Conservation (phyloP, 2,329 filamentous ascomycete genomes). For the Atkinsonella texensis region DNA sequence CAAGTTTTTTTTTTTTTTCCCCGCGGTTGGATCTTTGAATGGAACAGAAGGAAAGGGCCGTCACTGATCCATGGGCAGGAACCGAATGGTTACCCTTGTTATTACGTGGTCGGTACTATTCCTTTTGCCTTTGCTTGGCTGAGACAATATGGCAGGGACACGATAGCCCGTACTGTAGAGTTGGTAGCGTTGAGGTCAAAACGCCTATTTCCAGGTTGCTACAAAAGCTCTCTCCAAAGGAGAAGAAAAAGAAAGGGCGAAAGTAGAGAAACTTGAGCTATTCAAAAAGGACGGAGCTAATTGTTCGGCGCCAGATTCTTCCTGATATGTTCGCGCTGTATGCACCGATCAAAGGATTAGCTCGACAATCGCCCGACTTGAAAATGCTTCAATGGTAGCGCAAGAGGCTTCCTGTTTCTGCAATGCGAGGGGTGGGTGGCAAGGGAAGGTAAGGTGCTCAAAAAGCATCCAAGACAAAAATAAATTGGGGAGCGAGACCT, state of each 20-base stretch:
- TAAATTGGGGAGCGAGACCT: not conserved
- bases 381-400: not conserved
- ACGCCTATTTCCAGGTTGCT: not conserved
- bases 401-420: not conserved
- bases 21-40: not conserved
- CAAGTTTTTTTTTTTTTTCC: no score
- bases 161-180: not conserved
- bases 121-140: not conserved
- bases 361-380: not conserved
- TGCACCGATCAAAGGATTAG: not conserved
- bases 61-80: not conserved
- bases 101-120: not conserved
- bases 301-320: not conserved
- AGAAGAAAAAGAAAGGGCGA: slow-evolving; percentile 6
- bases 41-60: not conserved
- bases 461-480: not conserved
- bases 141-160: not conserved
- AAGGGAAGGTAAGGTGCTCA: not conserved
- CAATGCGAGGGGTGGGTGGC: not conserved
- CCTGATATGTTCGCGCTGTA: not conserved
- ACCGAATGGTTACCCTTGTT: not conserved
- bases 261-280: not conserved
- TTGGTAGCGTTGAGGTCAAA: not conserved
- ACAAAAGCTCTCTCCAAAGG: no score
- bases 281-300: not conserved